Base-by-base conservation (phyloP, 345 rosid genomes). In the Citropsis articulata region DNA sequence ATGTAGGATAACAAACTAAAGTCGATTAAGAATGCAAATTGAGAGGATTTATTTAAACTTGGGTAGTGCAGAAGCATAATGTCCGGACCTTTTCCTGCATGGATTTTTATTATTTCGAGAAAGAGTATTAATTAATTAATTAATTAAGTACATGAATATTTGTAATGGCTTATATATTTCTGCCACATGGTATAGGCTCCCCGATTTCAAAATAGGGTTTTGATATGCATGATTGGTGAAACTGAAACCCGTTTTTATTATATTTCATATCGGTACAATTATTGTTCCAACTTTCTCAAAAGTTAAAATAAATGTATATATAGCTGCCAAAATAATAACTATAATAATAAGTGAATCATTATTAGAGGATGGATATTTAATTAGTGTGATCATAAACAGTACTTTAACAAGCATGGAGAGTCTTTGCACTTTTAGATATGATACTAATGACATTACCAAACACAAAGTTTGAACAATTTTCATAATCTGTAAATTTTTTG, bases 281-380 rank as follows among this genome's bases (percentile, higher is more conserved):
- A 50, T 48, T 50, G 73, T 70, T 70, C 73, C 73, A 69, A 69
- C 73, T 50, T 70, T 50, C 38, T 50, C 18, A 50, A 70, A 27
- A 69, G 21, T 12, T n/a, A 68, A 7, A 21, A 68, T 14, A 68
- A 10, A 63, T 63, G n/a, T 19, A 68, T 14, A 40, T n/a, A 63
- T 30, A 21, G 38, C 22, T 27, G 21, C 67, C 18, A 16, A 63
- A 13, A 4, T 53, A 53, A 53, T 53, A 53, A 18, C 7, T 18
- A 63, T 10, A 63, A 14, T 27, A 27, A 63, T 14, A 27, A 63
- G 67, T 13, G 21, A 7, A 6, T 63, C 35, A 27, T 27, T 14
- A 63, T 28, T 21, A 57, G 62, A 57, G 25, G 24, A n/a, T 24
- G 3, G 27, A 6, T 59, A 5, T 53, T 16, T 53, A 53, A 18